Base-by-base conservation (phyloP, 371 early-diverging fungal species). In the Choanephora cucurbitarum region DNA sequence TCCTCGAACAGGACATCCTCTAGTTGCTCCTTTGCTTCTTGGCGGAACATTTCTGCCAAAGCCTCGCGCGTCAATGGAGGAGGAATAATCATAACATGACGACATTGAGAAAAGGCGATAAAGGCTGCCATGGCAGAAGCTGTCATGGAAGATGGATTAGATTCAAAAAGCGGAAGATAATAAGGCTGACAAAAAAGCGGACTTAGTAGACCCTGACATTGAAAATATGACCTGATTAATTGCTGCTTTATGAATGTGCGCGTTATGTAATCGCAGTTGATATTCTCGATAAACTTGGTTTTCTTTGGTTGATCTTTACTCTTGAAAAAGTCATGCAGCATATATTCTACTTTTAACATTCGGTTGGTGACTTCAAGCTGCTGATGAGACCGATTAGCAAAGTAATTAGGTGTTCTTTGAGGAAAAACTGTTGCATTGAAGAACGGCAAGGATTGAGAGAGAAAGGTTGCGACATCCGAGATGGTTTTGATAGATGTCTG, bases 1-100 rank as follows among this genome's bases (percentile, higher is more conserved):
- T 68, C 43, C 4, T 72, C 76, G 52, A 77, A 74, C 22, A 77
- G 34, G 0, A 51, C 58, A 18, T 74, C 70, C 39, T 67, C 52
- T 8, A 77, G 49, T 18, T 58, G 2, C 1, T 43, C 46, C 2
- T 68, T 66, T 9, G 72, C 78, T 43, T 66, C 58, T 39, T 68
- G 55, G 4, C 66, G 61, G 33, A 67, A 60, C 0, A 51, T 48
- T 32, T 68, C 63, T 7, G 66, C 68, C 9, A 72, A 45, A 1
- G 48, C 57, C 14, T 56, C 58, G n/a, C 72, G 69, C 2, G 55
- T 40, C 0, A 44, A 10, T 11, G 67, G 57, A 9, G 57, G 39
- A 14, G 40, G 44, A 19, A 62, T 37, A 6, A 39, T 17, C 19
- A 52, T 13, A 1, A 67, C 57, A 55, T 77, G 73, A 19, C 55